A percentile compares a stretch with the other conserved stretches of the same genome.
phyloP scores from a whole-genome alignment of 306 rosid species.

The Cicer judaicum region DNA sequence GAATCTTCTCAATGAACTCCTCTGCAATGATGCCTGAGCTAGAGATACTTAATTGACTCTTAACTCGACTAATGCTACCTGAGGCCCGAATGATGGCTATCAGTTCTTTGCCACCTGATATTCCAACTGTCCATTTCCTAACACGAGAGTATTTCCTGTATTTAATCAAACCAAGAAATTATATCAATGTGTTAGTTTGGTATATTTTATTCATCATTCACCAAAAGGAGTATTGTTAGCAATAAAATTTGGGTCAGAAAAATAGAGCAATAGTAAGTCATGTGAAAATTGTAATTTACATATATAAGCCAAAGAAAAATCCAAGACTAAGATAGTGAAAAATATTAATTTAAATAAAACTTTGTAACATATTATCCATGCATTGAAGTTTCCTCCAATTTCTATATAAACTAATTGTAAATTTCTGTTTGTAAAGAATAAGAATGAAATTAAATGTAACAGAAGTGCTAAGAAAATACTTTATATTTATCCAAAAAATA shows the following conservation, averaged over 20 bases:
- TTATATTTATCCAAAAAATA: conserved; percentile 4
- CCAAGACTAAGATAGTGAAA: background rate
- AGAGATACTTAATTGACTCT: conserved; percentile 61
- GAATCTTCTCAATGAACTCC: conserved; percentile 89
- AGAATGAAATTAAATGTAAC: background rate
- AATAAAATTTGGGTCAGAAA: conserved; percentile 20
- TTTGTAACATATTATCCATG: background rate
- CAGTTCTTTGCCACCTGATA: conserved; percentile 75
- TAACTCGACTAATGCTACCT: conserved; percentile 85
- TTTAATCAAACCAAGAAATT: conserved; percentile 27
- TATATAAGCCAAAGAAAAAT: conserved; percentile 21
- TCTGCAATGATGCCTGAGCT: conserved; percentile 78
- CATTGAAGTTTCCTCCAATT: conserved; percentile 23
- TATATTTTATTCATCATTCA: conserved; percentile 7
- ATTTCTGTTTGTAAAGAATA: conserved; percentile 19
- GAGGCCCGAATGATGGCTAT: conserved; percentile 93
- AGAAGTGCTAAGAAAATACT: background rate
- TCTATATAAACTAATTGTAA: background rate
- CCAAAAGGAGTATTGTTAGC: background rate
- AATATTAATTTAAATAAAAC: background rate
- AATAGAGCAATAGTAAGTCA: conserved; percentile 19
- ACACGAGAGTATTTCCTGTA: conserved; percentile 81
- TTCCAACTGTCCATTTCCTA: conserved; percentile 77
- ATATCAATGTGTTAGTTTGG: conserved; percentile 1
- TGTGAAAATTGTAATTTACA: conserved; percentile 37